Evolutionary conservation across 805 yeast genomes (phyloP).

Genomic region (Myxozyma mucilagina): DNA sequence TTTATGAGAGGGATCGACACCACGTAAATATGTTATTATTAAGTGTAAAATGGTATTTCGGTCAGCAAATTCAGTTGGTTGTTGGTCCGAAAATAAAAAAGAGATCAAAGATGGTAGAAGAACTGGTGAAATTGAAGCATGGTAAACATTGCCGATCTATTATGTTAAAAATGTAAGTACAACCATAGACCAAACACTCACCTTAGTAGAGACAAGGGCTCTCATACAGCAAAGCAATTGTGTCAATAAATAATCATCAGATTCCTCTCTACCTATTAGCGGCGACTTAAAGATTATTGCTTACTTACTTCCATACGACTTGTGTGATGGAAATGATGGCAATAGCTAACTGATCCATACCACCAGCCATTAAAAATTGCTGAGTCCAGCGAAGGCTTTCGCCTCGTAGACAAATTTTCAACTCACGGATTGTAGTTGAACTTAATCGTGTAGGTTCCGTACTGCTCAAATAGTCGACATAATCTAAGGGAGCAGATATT

Average conservation of each 20-base stretch:
- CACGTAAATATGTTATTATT: conserved; percentile 2
- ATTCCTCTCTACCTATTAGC: conserved; percentile 18
- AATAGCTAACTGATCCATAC: conserved; percentile 10
- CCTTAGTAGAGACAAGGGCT: conserved; percentile 10
- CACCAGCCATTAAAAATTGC: conserved; percentile 8
- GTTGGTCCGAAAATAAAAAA: conserved; percentile 19
- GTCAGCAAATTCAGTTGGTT: conserved; percentile 17
- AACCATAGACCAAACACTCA: not conserved
- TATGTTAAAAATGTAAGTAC: not conserved
- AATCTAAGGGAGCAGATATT: not conserved
- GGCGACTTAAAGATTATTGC: not conserved
- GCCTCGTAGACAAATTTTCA: conserved; percentile 7
- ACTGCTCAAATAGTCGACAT: conserved; percentile 19
- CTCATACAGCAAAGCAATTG: conserved; percentile 14
- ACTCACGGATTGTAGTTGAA: not conserved
- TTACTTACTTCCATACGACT: conserved; percentile 15
- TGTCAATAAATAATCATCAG: conserved; percentile 14
- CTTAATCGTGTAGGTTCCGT: not conserved
- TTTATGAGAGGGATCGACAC: conserved; percentile 5
- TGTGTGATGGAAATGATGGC: not conserved
- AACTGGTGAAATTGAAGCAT: conserved; percentile 5
- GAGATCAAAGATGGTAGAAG: conserved; percentile 11
- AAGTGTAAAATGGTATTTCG: conserved; percentile 10
- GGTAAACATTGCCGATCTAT: conserved; percentile 14
- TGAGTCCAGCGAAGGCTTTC: conserved; percentile 19